Percentiles rank a stretch among this genome's conserved stretches.
phyloP scores from a whole-genome alignment of 495 filamentous ascomycete genomes.

The Penicillium salamii region DNA sequence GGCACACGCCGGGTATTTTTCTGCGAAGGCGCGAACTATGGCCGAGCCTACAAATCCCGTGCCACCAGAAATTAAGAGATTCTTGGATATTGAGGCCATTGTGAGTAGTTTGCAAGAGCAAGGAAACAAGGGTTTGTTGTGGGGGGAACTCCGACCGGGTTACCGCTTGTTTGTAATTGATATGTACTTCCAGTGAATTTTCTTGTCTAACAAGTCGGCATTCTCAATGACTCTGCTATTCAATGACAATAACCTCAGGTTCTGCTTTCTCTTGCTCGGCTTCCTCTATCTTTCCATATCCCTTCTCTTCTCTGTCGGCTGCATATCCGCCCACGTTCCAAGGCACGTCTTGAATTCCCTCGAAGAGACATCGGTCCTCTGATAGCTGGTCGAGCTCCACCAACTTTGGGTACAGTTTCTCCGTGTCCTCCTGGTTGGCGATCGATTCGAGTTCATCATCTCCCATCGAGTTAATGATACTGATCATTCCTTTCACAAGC shows the following conservation, averaged over 20 bases:
- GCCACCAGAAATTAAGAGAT: slow-evolving; percentile 54
- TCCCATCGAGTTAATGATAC: slow-evolving; percentile 11
- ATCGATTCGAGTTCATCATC: slow-evolving; percentile 5
- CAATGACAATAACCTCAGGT: no score
- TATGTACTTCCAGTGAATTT: no score
- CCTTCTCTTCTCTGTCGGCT: no score
- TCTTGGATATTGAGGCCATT: slow-evolving; percentile 13
- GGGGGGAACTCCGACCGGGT: background rate
- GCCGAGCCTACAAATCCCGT: slow-evolving; percentile 49
- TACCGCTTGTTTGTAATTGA: no score
- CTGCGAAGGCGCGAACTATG: slow-evolving; percentile 39
- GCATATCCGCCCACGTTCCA: no score
- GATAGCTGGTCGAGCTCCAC: no score
- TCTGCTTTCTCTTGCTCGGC: no score
- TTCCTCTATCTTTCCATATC: no score
- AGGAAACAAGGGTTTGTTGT: background rate
- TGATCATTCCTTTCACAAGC: slow-evolving; percentile 17
- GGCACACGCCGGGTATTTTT: slow-evolving; percentile 40
- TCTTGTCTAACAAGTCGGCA: no score
- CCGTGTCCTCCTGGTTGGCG: background rate
- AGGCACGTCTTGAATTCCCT: no score
- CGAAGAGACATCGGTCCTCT: no score
- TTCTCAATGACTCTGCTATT: no score
- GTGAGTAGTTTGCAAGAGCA: background rate
- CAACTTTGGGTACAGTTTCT: slow-evolving; percentile 4